Evolutionary conservation across 1,284 basidiomycete genomes (phyloP), one percentile per base, ranked within the genome.

Genomic region (Testicularia cyperi): DNA sequence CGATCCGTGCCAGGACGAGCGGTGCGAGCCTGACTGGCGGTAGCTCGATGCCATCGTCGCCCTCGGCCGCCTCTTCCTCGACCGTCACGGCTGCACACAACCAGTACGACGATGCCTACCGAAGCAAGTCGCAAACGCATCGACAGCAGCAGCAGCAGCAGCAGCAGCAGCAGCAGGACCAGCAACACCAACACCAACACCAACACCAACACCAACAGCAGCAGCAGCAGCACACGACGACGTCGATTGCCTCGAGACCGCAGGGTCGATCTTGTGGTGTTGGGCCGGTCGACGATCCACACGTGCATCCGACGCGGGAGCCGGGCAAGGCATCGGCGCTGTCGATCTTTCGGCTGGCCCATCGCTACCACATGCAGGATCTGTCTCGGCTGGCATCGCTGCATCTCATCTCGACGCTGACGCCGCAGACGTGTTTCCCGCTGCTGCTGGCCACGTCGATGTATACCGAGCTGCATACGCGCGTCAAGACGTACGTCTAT

Each of bases 261-360:
- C n/a, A n/a, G n/a, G n/a, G n/a, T n/a, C n/a, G n/a, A n/a, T n/a
- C n/a, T n/a, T n/a, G n/a, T n/a, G n/a, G n/a, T n/a, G 30, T 7
- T 19, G 14, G 30, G 14, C 16, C 16, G 30, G 18, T 9, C 30
- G 15, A 9, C 30, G 88, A 91, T 67, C 88, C 87, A 3, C 87
- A 91, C 77, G 75, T 80, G 1, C 88, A 90, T 68, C 88, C 88
- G 2, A 83, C 85, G 3, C 68, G 81, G 3, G 84, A 86, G 6
- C 65, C 65, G 2, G 53, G 57, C 5, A 61, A 62, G 2, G 68
- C 65, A 1, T 60, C 61, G 0, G 86, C 88, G 1, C 78, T 92
- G 24, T 83, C 86, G 0, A 83, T 90, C 65, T 92, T 88, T 78
- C 84, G 86, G 67, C 81, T 90, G 13, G 86, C 88, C 9, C 88